Percentiles rank a stretch among this genome's conserved stretches.
Conservation (phyloP, 805 yeast species). For the Ogataea henricii region DNA sequence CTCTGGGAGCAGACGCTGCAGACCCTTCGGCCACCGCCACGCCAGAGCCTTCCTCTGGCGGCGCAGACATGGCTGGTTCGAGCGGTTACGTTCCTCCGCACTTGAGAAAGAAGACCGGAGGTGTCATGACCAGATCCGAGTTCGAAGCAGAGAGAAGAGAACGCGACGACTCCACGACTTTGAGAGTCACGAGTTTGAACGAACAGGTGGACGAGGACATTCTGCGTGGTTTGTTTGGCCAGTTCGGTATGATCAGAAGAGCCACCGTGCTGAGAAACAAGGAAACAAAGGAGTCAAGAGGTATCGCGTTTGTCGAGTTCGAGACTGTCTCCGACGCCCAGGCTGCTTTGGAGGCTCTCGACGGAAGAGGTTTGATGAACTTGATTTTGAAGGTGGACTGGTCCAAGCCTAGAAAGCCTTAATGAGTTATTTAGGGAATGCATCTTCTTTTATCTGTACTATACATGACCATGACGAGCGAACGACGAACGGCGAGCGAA, state of each 20-base stretch:
- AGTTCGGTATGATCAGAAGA: constrained; percentile 69
- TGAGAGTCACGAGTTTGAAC: constrained; percentile 90
- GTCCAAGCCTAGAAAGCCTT: constrained; percentile 46
- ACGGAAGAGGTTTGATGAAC: constrained; percentile 92
- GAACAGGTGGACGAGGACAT: constrained; percentile 80
- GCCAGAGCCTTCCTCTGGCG: constrained; percentile 21
- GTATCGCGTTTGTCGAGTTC: constrained; percentile 92
- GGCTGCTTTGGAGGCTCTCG: constrained; percentile 68
- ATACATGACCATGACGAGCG: not conserved
- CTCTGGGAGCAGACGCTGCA: constrained; percentile 53
- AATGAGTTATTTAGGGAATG: not conserved
- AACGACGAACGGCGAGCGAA: too few species aligned
- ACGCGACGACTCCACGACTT: constrained; percentile 84
- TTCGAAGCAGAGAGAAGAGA: constrained; percentile 43
- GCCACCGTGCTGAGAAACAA: constrained; percentile 85
- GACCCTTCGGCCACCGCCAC: constrained; percentile 21
- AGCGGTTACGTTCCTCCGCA: constrained; percentile 66
- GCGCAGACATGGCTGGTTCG: constrained; percentile 19
- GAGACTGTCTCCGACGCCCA: constrained; percentile 69
- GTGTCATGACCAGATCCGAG: constrained; percentile 28
- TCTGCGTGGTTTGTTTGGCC: constrained; percentile 71
- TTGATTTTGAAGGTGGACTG: constrained; percentile 72
- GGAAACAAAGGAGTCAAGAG: constrained; percentile 92
- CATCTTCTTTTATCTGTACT: not conserved
- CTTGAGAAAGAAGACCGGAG: constrained; percentile 45